Base-by-base conservation (phyloP, 148 eudicot genomes). In the Rhododendron henanense region DNA sequence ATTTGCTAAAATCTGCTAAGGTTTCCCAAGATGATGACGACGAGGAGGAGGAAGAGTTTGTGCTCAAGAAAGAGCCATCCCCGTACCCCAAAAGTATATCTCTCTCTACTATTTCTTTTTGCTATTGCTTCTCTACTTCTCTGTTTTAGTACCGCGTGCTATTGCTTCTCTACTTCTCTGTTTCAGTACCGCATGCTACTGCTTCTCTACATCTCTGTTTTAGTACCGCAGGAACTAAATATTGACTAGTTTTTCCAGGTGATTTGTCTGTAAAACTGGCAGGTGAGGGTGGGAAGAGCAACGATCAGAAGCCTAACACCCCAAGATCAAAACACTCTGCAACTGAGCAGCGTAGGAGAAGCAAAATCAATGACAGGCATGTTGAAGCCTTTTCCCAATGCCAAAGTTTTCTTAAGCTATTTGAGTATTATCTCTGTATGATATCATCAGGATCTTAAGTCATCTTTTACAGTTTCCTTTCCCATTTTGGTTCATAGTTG, bases 311-410 rank as follows among this genome's bases (percentile, higher is more conserved):
- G 88, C 94, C 98, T 67, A 95, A 89, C 89, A 97, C 98, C 33
- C 96, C 99, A 10, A 90, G 99, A 73, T 97, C 99, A 41, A 97
- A 97, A 82, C 99, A 97, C 89, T 95, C 99, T 78, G 99, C 98
- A 39, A 97, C 98, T 2, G 99, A 97, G 91, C 99, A 97, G 83
- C 96, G 98, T 45, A 91, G 99, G 89, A 92, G 99, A 86, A 94
- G 98, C 91, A 97, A 97, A 88, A 95, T 97, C 84, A 97, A 97
- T 90, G 99, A 97, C 93, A 95, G 99, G 99, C 92, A 94, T 90
- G 98, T 88, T 87, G 81, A 57, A 37, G 19, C 81, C 81, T 44
- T 53, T 81, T 15, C 18, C 79, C 79, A 48, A 28, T 31, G 18
- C 18, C 2, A 1, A 28, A 35, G n/a, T 55, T 35, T 37, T 21